Base-by-base conservation (phyloP, 306 rosid genomes). In the Datisca glomerata region DNA sequence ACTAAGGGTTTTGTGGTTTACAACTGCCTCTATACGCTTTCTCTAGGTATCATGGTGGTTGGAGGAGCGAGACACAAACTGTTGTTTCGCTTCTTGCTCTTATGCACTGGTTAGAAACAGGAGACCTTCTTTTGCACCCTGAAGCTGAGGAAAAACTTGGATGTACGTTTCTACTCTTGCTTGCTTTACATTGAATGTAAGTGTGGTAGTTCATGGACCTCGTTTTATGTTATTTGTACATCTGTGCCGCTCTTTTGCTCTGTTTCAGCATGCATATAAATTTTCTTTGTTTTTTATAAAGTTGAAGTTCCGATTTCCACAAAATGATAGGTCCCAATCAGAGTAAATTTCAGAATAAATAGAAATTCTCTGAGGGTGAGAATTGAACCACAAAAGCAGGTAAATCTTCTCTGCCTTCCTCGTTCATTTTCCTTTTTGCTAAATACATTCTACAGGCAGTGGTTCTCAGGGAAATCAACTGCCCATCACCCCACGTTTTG, bases 91-190 rank as follows among this genome's bases (percentile, higher is more conserved):
- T 74, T 74, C 79, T 89, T 51, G 70, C 86, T 53, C 84, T 89
- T 47, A 68, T 75, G 80, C 75, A 89, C 44, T 89, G 98, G 98
- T 72, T 84, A 48, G 98, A 89, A 64, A 80, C 95, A 1, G 93
- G 79, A 64, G 66, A 42, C 34, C 86, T 89, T 54, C 87, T 89
- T 2, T 49, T 77, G 69, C 95, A 84, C 60, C 45, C 64, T 40
- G 91, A 80, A 49, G 81, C 78, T 2, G 79, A 74, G 68, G 91
- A 80, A 33, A 80, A 68, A 44, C 91, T 89, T 7, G 95, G 93
- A 29, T 54, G 98, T 89, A 80, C 34, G 91, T 56, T 55, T 52
- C 28, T 53, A 21, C 2, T 49, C 21, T 20, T 42, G 18, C 28
- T 24, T 27, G 17, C 8, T 8, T 45, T 9, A 41, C 12, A 7